A percentile compares a stretch with the other conserved stretches of the same genome.
phyloP scores from a whole-genome alignment of 2,329 filamentous ascomycete genomes.

The Fusarium domesticum region DNA sequence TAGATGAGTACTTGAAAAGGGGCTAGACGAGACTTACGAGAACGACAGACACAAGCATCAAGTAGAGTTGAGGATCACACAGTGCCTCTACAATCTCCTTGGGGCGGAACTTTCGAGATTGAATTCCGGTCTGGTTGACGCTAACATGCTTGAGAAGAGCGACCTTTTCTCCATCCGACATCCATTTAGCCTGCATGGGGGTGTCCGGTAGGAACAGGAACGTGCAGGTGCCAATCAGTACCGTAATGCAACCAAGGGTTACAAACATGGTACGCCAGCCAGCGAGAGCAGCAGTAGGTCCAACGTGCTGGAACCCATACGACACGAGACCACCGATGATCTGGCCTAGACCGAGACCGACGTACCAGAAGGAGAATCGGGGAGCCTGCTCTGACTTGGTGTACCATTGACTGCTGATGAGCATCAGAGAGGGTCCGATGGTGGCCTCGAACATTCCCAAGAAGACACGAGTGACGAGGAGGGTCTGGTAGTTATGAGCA shows the following conservation, averaged over 20 bases:
- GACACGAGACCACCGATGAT: conserved; percentile 64
- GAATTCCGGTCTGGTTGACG: conserved; percentile 57
- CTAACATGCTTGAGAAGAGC: conserved; percentile 52
- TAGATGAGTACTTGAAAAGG: neutral
- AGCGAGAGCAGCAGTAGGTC: conserved; percentile 50
- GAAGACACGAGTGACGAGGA: conserved; percentile 56
- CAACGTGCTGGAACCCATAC: conserved; percentile 55
- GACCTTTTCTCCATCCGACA: conserved; percentile 48
- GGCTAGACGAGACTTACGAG: conserved; percentile 36
- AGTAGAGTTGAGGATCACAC: conserved; percentile 50
- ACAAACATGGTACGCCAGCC: conserved; percentile 72
- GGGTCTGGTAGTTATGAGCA: conserved; percentile 49
- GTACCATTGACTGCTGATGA: conserved; percentile 60
- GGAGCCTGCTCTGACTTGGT: conserved; percentile 60
- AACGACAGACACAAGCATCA: conserved; percentile 47
- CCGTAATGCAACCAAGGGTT: conserved; percentile 55
- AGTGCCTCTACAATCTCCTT: conserved; percentile 53
- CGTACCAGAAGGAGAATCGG: conserved; percentile 60
- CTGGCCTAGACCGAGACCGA: conserved; percentile 57
- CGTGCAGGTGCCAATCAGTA: conserved; percentile 33
- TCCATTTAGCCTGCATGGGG: conserved; percentile 45
- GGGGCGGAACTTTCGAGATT: conserved; percentile 51
- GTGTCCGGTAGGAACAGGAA: conserved; percentile 39
- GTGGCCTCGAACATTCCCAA: conserved; percentile 60
- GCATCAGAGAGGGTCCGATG: conserved; percentile 57